phyloP scores from a whole-genome alignment of 1,284 basidiomycete species.

The Erythrobasidium hasegawianum region DNA sequence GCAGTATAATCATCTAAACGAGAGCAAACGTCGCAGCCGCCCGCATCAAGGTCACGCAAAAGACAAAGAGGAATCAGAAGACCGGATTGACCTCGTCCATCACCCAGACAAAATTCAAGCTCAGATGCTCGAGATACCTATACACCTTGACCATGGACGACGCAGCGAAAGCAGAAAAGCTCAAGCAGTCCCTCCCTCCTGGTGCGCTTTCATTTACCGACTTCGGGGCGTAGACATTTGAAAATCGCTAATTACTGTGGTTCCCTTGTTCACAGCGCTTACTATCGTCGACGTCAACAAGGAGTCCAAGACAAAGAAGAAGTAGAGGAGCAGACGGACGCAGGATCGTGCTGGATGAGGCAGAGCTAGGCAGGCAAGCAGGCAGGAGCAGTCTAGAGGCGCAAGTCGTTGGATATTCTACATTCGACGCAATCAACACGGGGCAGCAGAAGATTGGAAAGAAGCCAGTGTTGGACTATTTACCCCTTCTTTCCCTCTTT shows the following conservation, averaged over 20 bases:
- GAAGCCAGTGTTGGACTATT: no score
- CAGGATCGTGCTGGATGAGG: neutral
- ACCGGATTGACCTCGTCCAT: conserved; percentile 58
- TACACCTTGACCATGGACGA: conserved; percentile 96
- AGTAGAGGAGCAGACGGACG: conserved; percentile 4
- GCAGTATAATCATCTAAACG: no score
- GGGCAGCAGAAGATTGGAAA: no score
- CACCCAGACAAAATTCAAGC: conserved; percentile 93
- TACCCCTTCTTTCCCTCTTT: no score
- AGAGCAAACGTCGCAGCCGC: conserved; percentile 14
- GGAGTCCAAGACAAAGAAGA: conserved; percentile 42
- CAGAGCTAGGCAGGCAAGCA: neutral
- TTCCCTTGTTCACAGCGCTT: conserved; percentile 37
- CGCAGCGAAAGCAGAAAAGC: conserved; percentile 97
- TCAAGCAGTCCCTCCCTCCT: conserved; percentile 91
- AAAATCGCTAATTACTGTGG: neutral
- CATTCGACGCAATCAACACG: no score
- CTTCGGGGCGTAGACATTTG: neutral
- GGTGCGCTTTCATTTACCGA: conserved; percentile 57
- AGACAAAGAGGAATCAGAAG: conserved; percentile 39
- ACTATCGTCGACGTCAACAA: conserved; percentile 44
- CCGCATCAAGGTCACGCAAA: conserved; percentile 35
- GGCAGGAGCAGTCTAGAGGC: no score
- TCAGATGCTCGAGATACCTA: conserved; percentile 88
- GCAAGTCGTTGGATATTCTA: no score